Evolutionary conservation across 441 rosid species (phyloP).

Genomic region (Populus tomentosa): DNA sequence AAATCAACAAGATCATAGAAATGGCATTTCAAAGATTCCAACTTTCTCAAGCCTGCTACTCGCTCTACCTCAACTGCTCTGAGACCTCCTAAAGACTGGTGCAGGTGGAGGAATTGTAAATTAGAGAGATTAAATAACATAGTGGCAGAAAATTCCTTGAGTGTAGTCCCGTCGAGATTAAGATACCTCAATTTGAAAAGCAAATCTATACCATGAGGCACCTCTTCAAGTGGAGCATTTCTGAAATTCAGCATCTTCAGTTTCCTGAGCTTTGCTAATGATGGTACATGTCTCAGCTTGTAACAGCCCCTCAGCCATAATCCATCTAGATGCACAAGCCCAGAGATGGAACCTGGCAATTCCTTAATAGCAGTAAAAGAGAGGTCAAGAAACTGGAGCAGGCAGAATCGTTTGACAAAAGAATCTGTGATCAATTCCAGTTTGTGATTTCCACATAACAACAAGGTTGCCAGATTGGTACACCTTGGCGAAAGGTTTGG

Average conservation of each 20-base stretch:
- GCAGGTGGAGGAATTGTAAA: conserved; percentile 10
- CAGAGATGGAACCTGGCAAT: conserved; percentile 23
- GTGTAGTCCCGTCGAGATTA: not conserved
- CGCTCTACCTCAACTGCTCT: conserved; percentile 4
- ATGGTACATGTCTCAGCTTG: conserved; percentile 3
- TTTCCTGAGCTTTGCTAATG: conserved; percentile 9
- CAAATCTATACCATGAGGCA: conserved; percentile 20
- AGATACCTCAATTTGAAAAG: conserved; percentile 18
- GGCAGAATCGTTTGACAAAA: conserved; percentile 11
- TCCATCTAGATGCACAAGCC: conserved; percentile 15
- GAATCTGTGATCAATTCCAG: not conserved
- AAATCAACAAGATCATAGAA: conserved; percentile 15
- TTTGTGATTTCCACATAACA: not conserved
- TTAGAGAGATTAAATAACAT: conserved; percentile 1
- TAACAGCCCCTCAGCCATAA: not conserved
- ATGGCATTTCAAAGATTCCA: conserved; percentile 18
- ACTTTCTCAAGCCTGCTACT: conserved; percentile 16
- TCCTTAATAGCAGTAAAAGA: not conserved
- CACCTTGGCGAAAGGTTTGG: conserved; percentile 6
- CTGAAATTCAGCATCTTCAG: conserved; percentile 15
- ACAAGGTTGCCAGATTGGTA: conserved; percentile 17
- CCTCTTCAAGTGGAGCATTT: not conserved
- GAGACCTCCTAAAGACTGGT: not conserved
- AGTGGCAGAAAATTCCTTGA: not conserved
- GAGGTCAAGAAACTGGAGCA: conserved; percentile 21